These are phyloP conservation scores for Priceomyces haplophilus DNA, from an alignment of 805 yeast species.

Conservation along the genomic window DNA sequence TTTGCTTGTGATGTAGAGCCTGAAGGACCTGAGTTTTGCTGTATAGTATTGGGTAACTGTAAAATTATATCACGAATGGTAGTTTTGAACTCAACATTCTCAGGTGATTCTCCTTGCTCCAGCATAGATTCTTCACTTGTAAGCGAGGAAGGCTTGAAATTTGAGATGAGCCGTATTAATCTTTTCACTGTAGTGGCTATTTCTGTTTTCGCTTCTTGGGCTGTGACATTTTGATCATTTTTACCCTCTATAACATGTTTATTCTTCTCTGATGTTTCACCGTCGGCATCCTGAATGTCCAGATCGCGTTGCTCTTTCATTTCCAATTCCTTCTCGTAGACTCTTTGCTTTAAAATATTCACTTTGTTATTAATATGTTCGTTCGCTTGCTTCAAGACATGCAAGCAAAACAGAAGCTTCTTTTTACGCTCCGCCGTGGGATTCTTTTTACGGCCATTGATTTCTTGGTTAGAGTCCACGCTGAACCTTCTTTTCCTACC, in stretches of 20 bases:
- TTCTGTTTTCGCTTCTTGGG: constrained; percentile 64
- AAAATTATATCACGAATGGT: constrained; percentile 78
- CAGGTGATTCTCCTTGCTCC: constrained; percentile 8
- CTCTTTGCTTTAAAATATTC: constrained; percentile 51
- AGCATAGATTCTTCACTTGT: constrained; percentile 15
- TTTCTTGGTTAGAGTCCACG: background rate
- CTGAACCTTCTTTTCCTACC: constrained; percentile 24
- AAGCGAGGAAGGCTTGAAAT: constrained; percentile 52
- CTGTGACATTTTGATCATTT: constrained; percentile 9
- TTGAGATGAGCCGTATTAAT: constrained; percentile 80
- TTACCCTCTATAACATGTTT: constrained; percentile 18
- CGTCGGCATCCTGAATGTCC: background rate
- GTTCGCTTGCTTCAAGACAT: constrained; percentile 77
- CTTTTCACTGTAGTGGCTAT: constrained; percentile 86
- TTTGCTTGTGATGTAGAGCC: constrained; percentile 31
- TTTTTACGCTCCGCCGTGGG: constrained; percentile 66
- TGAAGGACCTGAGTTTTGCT: constrained; percentile 39
- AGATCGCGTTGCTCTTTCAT: constrained; percentile 20
- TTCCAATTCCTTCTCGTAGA: constrained; percentile 44
- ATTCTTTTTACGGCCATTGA: constrained; percentile 5
- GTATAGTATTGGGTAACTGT: constrained; percentile 54
- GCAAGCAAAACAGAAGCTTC: constrained; percentile 73
- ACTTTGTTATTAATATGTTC: constrained; percentile 69
- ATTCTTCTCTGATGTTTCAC: constrained; percentile 12
- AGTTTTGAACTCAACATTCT: constrained; percentile 43